Conservation (phyloP, 495 filamentous ascomycete species). For the Pyrenula aspistea region DNA sequence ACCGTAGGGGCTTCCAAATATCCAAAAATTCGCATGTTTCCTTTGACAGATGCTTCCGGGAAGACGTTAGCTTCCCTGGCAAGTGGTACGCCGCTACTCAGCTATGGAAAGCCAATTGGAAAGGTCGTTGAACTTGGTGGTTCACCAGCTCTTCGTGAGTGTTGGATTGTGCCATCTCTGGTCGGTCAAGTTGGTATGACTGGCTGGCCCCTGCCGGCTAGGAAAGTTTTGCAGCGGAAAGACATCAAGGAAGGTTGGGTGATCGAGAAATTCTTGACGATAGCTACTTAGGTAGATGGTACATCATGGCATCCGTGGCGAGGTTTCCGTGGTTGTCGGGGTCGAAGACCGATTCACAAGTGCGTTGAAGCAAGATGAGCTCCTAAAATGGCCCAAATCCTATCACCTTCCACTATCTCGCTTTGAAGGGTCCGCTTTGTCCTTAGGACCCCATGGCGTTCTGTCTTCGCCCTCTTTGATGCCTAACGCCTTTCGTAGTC, state of each 20-base stretch:
- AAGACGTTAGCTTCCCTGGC: constrained; percentile 69
- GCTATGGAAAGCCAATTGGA: constrained; percentile 78
- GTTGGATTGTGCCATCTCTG: constrained; percentile 68
- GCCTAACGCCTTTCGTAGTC: constrained; percentile 75
- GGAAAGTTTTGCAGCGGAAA: constrained; percentile 71
- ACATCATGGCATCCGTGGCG: no score
- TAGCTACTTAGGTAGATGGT: no score
- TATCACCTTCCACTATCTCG: neutral
- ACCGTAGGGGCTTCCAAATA: constrained; percentile 30
- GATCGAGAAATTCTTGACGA: constrained; percentile 45
- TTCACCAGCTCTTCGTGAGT: constrained; percentile 47
- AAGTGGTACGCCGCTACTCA: constrained; percentile 72
- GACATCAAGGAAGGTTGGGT: constrained; percentile 65
- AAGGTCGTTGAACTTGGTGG: constrained; percentile 55
- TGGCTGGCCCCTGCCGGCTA: constrained; percentile 76
- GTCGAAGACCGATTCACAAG: no score
- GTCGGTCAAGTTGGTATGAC: constrained; percentile 53
- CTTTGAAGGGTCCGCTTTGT: neutral
- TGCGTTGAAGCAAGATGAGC: no score
- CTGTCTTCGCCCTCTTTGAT: constrained; percentile 85
- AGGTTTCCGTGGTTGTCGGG: no score
- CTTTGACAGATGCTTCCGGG: constrained; percentile 65
- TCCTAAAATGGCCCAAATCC: neutral
- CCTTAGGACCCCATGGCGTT: constrained; percentile 13
- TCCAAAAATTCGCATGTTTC: constrained; percentile 81